Evolutionary conservation across 2,329 filamentous ascomycete species (phyloP).

Genomic region (Alternaria incomplexa): DNA sequence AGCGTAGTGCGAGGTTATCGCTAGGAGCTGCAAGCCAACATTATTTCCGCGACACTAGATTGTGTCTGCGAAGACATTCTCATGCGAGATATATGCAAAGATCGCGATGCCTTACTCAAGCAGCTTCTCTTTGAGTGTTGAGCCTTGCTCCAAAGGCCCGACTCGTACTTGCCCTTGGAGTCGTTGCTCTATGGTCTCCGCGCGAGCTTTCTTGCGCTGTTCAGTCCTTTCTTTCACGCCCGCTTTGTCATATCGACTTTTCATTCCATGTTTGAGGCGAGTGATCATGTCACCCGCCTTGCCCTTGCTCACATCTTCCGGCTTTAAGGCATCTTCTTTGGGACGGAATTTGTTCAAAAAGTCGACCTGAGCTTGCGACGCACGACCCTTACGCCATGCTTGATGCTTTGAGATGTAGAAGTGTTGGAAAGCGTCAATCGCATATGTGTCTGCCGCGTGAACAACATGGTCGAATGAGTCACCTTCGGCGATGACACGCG

Average conservation of each 20-base stretch:
- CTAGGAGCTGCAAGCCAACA: neutral
- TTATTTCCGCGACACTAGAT: neutral
- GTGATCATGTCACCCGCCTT: slow-evolving; percentile 90
- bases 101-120: neutral
- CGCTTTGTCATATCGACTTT: slow-evolving; percentile 58
- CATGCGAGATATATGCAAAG: neutral
- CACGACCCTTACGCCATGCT: slow-evolving; percentile 71
- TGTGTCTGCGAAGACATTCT: neutral
- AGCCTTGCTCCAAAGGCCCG: slow-evolving; percentile 48
- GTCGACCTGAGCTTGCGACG: slow-evolving; percentile 67
- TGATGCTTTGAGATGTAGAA: slow-evolving; percentile 70
- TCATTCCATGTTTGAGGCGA: slow-evolving; percentile 83
- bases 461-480: slow-evolving; percentile 76
- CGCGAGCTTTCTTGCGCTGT: slow-evolving; percentile 52
- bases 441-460: slow-evolving; percentile 84
- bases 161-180: slow-evolving; percentile 55
- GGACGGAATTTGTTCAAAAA: slow-evolving; percentile 72
- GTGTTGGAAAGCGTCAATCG: slow-evolving; percentile 68
- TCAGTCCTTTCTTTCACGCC: slow-evolving; percentile 38
- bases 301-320: slow-evolving; percentile 73
- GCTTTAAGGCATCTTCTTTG: slow-evolving; percentile 61
- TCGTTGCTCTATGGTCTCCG: slow-evolving; percentile 51
- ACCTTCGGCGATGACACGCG: slow-evolving; percentile 70
- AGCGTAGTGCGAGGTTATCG: neutral
- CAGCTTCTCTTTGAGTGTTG: slow-evolving; percentile 10